These are phyloP conservation scores for Salix suchowensis DNA, from an alignment of 345 rosid species.

Conservation along the genomic window DNA sequence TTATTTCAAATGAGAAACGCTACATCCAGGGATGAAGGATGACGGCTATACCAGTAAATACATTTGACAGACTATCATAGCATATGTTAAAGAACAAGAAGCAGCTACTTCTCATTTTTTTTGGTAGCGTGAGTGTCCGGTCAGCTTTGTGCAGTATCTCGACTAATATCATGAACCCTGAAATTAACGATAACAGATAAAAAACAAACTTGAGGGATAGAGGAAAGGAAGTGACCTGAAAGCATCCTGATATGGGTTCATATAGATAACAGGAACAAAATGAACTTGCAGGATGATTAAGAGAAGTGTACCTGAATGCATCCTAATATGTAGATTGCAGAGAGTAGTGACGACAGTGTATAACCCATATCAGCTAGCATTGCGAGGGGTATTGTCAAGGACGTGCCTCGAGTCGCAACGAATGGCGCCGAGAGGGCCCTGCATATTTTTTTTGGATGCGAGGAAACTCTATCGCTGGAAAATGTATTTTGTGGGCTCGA, in stretches of 20 bases:
- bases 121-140: too few species aligned
- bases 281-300: not conserved
- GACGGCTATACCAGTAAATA: not conserved
- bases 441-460: not conserved
- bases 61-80: not conserved
- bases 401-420: slow-evolving; percentile 72
- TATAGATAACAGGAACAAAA: not conserved
- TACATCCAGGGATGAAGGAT: not conserved
- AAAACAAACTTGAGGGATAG: too few species aligned
- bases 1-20: not conserved
- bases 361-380: slow-evolving; percentile 79
- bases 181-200: too few species aligned
- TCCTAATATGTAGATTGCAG: slow-evolving; percentile 63
- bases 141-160: too few species aligned
- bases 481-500: too few species aligned
- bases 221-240: too few species aligned
- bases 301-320: slow-evolving; percentile 51
- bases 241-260: too few species aligned
- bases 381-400: slow-evolving; percentile 79
- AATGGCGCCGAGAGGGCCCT: slow-evolving; percentile 79
- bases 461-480: accelerated
- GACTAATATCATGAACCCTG: too few species aligned
- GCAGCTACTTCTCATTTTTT: too few species aligned
- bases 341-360: slow-evolving; percentile 69
- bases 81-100: not conserved